These are phyloP conservation scores for Austroboletus novae-zelandiae DNA, from an alignment of 1,284 basidiomycete species.

Conservation along the genomic window DNA sequence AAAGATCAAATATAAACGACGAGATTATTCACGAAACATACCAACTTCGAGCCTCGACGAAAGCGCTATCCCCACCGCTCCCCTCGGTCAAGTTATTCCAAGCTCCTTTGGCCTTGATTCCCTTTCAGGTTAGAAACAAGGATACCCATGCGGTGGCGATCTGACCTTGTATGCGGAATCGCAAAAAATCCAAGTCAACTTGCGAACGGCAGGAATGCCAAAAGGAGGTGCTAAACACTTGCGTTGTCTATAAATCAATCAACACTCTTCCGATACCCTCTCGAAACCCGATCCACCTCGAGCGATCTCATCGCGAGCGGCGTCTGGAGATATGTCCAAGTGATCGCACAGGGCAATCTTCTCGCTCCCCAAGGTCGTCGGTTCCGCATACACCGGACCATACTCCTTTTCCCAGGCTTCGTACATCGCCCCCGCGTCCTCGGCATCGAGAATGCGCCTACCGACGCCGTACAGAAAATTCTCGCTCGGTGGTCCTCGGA, in stretches of 20 bases:
- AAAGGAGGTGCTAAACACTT: constrained; percentile 10
- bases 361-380: constrained; percentile 39
- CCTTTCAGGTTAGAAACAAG: background rate
- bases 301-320: constrained; percentile 37
- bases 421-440: constrained; percentile 4
- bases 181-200: constrained; percentile 8
- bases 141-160: background rate
- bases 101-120: constrained; percentile 37
- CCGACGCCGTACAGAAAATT: constrained; percentile 12
- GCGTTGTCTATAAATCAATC: constrained; percentile 35
- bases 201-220: constrained; percentile 3
- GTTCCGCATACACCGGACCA: constrained; percentile 21
- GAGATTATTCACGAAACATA: background rate
- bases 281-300: constrained; percentile 12
- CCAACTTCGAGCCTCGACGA: constrained; percentile 50
- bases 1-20: background rate
- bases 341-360: constrained; percentile 46
- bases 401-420: constrained; percentile 13
- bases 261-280: too few relatives aligned
- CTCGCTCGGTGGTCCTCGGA: too few relatives aligned
- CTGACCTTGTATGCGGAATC: constrained; percentile 47
- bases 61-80: constrained; percentile 18
- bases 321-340: constrained; percentile 44
- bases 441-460: background rate
- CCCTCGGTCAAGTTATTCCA: constrained; percentile 49